These are phyloP conservation scores for Cucurbita argyrosperma DNA, from an alignment of 306 rosid genomes.

Conservation along the genomic window DNA sequence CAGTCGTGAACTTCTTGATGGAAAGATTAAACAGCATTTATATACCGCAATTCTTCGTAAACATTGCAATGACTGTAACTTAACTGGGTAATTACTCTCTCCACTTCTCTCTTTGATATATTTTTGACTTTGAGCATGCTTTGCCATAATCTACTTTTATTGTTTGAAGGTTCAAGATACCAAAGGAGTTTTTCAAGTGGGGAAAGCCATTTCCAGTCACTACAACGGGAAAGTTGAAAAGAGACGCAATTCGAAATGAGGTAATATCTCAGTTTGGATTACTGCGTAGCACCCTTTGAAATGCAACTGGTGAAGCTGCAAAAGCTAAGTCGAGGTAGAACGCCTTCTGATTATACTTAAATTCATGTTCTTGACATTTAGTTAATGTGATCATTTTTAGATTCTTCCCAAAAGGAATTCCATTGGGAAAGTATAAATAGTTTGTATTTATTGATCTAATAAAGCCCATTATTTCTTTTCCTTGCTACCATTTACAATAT, in stretches of 20 bases:
- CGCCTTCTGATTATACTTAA: not conserved
- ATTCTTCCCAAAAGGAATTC: not conserved
- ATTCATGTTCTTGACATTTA: not conserved
- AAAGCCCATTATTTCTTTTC: not conserved
- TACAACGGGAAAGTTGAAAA: constrained; percentile 48
- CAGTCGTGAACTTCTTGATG: constrained; percentile 4
- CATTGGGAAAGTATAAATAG: not conserved
- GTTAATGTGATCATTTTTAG: not conserved
- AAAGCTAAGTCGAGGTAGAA: not conserved
- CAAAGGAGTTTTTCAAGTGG: constrained; percentile 45
- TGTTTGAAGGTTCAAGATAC: constrained; percentile 69
- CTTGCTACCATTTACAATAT: not conserved
- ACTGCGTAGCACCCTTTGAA: constrained; percentile 48
- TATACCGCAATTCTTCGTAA: constrained; percentile 34
- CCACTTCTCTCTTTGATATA: constrained; percentile 3
- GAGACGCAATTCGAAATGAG: constrained; percentile 42
- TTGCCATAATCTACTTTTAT: not conserved
- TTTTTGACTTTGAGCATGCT: not conserved
- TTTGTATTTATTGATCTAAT: not conserved
- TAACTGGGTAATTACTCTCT: constrained; percentile 40
- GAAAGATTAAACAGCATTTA: constrained; percentile 20
- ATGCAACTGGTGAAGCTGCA: not conserved
- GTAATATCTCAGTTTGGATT: constrained; percentile 23
- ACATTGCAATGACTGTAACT: constrained; percentile 28
- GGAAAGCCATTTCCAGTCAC: constrained; percentile 63